Conservation (phyloP, 2,329 filamentous ascomycete species). For the Lasiodiplodia citricola region DNA sequence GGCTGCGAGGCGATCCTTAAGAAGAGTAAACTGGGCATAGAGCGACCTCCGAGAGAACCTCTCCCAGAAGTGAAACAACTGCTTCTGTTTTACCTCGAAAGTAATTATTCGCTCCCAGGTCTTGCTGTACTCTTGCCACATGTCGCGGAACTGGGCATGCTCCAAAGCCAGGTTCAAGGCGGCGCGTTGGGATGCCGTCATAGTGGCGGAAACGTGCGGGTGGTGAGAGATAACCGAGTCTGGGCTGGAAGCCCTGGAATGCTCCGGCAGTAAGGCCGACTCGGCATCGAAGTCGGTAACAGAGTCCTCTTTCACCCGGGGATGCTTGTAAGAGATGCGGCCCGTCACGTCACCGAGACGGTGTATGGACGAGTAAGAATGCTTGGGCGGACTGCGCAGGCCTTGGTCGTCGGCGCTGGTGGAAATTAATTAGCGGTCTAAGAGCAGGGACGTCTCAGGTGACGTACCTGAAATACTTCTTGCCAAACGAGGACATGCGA, state of each 20-base stretch:
- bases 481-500: conserved; percentile 12
- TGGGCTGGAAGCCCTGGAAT: conserved; percentile 20
- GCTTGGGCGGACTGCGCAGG: conserved; percentile 4
- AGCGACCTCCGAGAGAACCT: conserved; percentile 23
- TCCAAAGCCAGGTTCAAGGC: conserved; percentile 20
- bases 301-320: conserved; percentile 22
- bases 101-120: conserved; percentile 16
- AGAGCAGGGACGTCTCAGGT: neutral
- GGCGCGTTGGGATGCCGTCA: conserved; percentile 8
- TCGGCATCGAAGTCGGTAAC: conserved; percentile 20
- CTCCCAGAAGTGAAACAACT: conserved; percentile 15
- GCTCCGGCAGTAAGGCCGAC: conserved; percentile 10
- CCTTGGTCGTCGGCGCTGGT: neutral
- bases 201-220: neutral
- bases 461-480: conserved; percentile 14
- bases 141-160: conserved; percentile 7
- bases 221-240: conserved; percentile 22
- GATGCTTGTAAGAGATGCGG: conserved; percentile 18
- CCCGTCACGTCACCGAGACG: conserved; percentile 20
- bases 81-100: conserved; percentile 25
- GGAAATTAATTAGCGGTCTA: neutral
- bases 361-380: conserved; percentile 5
- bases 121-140: conserved; percentile 22
- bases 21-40: neutral
- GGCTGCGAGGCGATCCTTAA: neutral